Percentiles rank a stretch among this genome's conserved stretches.
Evolutionary conservation across 345 rosid species (phyloP).

Genomic region (Punica granatum): DNA sequence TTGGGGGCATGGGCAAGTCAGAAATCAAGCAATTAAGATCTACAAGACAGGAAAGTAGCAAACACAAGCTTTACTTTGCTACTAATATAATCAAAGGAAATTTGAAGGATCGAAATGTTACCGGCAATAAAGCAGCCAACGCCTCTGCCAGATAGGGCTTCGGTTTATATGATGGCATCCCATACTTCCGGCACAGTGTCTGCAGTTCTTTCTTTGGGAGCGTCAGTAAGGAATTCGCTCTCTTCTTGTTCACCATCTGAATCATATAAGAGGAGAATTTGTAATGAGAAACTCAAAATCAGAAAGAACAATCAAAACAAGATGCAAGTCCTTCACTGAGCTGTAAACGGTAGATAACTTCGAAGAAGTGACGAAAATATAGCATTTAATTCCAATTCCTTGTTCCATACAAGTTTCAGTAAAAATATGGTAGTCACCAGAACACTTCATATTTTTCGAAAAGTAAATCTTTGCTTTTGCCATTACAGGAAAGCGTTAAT

Average conservation of each 20-base stretch:
- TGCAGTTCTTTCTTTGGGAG: slow-evolving; percentile 75
- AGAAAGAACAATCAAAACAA: background rate
- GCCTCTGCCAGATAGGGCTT: slow-evolving; percentile 55
- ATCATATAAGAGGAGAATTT: background rate
- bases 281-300: background rate
- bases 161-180: slow-evolving; percentile 67
- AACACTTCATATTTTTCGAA: background rate
- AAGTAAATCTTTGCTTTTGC: background rate
- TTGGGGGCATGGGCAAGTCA: background rate
- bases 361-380: background rate
- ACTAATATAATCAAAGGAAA: background rate
- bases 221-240: slow-evolving; percentile 26
- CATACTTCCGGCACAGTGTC: slow-evolving; percentile 55
- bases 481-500: background rate
- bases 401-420: background rate
- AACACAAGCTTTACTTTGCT: background rate
- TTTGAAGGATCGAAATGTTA: slow-evolving; percentile 7
- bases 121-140: slow-evolving; percentile 43
- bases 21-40: background rate
- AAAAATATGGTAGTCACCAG: background rate
- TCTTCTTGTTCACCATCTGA: slow-evolving; percentile 44
- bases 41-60: background rate
- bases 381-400: background rate
- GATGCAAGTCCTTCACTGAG: background rate
- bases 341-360: background rate